phyloP scores from a whole-genome alignment of 2,329 filamentous ascomycete genomes.

The Talaromyces amestolkiae region DNA sequence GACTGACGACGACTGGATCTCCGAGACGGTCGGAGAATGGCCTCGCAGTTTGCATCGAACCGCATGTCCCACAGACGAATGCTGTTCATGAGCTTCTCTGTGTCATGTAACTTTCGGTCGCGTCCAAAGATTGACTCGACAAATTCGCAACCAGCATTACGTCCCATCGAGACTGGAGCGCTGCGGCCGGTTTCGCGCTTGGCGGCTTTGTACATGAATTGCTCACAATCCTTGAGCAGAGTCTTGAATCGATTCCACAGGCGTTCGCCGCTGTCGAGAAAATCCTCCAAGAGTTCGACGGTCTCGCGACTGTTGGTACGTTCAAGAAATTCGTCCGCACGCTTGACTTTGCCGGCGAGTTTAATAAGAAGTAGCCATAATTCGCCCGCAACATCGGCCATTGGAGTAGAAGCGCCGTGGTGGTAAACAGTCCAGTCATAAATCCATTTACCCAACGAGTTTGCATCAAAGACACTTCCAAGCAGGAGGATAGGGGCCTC shows the following conservation, averaged over 20 bases:
- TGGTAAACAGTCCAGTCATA: constrained; percentile 98
- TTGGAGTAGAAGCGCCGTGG: constrained; percentile 75
- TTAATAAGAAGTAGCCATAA: constrained; percentile 95
- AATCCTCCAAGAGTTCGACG: constrained; percentile 80
- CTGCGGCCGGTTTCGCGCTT: constrained; percentile 66
- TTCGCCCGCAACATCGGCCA: constrained; percentile 88
- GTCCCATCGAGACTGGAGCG: constrained; percentile 72
- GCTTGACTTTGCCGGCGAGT: constrained; percentile 88
- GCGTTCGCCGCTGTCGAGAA: constrained; percentile 83
- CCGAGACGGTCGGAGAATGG: constrained; percentile 62
- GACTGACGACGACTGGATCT: constrained; percentile 23
- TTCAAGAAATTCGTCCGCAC: constrained; percentile 73
- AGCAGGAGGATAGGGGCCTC: constrained; percentile 92
- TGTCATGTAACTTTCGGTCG: constrained; percentile 83
- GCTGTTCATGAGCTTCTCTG: constrained; percentile 87
- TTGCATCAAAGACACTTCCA: constrained; percentile 94
- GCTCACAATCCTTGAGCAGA: constrained; percentile 86
- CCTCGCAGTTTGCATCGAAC: constrained; percentile 94
- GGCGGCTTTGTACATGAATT: constrained; percentile 88
- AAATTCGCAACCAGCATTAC: constrained; percentile 90
- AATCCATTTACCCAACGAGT: constrained; percentile 98
- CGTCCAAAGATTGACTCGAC: constrained; percentile 93
- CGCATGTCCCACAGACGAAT: constrained; percentile 87
- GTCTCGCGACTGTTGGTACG: constrained; percentile 71
- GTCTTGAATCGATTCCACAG: constrained; percentile 81